A percentile compares a stretch with the other conserved stretches of the same genome.
These are phyloP conservation scores for Neurospora sp. DNA, from an alignment of 495 filamentous ascomycete genomes.

Conservation along the genomic window DNA sequence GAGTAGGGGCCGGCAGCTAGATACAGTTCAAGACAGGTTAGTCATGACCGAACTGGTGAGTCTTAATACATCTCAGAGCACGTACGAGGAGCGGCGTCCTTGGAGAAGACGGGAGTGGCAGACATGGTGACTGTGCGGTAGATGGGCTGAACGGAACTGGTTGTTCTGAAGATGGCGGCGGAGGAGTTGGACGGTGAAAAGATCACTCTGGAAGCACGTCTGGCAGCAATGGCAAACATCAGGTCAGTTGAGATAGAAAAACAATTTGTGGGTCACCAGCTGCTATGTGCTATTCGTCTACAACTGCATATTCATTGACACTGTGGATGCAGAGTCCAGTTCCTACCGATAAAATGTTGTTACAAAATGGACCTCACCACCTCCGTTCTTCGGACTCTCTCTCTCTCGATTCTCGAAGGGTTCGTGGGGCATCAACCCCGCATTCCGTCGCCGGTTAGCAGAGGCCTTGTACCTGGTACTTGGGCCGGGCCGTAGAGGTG, in stretches of 20 bases:
- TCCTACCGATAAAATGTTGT: neutral
- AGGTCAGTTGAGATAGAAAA: neutral
- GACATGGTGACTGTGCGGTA: conserved; percentile 28
- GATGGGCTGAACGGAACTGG: conserved; percentile 5
- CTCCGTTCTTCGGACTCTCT: conserved; percentile 23
- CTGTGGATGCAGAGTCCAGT: neutral
- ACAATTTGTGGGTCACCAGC: neutral
- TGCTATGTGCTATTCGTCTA: neutral
- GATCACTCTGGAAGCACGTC: conserved; percentile 10
- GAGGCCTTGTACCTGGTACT: neutral
- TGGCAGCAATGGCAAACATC: conserved; percentile 11
- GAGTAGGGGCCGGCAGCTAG: conserved; percentile 53
- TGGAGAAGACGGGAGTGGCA: conserved; percentile 39
- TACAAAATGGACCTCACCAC: neutral
- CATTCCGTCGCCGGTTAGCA: neutral
- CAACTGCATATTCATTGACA: neutral
- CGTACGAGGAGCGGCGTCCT: conserved; percentile 43
- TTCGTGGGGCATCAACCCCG: neutral
- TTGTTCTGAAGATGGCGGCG: neutral
- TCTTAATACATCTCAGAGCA: conserved; percentile 5
- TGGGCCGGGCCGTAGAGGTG: neutral
- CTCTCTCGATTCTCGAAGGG: neutral
- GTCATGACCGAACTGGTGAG: neutral
- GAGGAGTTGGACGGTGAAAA: neutral
- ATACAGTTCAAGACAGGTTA: neutral